Conservation (phyloP, 2,329 filamentous ascomycete species). For the Aspergillus hortae region DNA sequence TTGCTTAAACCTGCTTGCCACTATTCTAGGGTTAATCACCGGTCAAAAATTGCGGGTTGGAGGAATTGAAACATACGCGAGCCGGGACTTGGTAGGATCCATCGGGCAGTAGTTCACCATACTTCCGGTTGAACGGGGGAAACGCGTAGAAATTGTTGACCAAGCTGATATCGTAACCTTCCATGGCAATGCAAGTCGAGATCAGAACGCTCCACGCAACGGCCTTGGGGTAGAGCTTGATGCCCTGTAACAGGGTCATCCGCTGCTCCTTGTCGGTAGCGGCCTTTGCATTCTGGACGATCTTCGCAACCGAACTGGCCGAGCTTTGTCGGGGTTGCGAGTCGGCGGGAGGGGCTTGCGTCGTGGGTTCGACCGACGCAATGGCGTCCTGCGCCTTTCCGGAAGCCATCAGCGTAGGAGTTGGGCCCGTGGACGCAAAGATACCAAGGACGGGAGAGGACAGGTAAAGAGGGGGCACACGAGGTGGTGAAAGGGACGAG, state of each 20-base stretch:
- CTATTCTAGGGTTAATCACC: conserved; percentile 21
- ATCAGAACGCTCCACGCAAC: conserved; percentile 80
- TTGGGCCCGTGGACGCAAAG: conserved; percentile 4
- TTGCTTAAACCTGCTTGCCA: conserved; percentile 47
- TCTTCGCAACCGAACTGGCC: conserved; percentile 25
- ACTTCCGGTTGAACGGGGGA: conserved; percentile 39
- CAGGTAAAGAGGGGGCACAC: not conserved
- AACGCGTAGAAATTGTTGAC: conserved; percentile 73
- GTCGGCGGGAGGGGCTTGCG: conserved; percentile 6
- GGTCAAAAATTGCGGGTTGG: not conserved
- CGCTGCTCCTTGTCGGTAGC: conserved; percentile 51
- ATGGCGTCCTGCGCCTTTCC: conserved; percentile 27
- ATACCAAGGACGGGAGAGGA: not conserved
- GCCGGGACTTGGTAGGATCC: conserved; percentile 40
- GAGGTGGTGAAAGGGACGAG: not conserved
- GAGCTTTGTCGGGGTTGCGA: conserved; percentile 10
- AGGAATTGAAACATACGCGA: conserved; percentile 24
- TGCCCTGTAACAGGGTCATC: conserved; percentile 72
- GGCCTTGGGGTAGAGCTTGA: conserved; percentile 82
- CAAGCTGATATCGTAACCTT: conserved; percentile 79
- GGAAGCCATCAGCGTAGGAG: conserved; percentile 23
- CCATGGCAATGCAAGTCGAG: conserved; percentile 89
- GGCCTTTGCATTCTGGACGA: conserved; percentile 40
- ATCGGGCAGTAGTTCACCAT: conserved; percentile 30
- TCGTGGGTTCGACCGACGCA: conserved; percentile 17